Base-by-base conservation (phyloP, 768 basidiomycete genomes). In the Pulveroboletus sp. region DNA sequence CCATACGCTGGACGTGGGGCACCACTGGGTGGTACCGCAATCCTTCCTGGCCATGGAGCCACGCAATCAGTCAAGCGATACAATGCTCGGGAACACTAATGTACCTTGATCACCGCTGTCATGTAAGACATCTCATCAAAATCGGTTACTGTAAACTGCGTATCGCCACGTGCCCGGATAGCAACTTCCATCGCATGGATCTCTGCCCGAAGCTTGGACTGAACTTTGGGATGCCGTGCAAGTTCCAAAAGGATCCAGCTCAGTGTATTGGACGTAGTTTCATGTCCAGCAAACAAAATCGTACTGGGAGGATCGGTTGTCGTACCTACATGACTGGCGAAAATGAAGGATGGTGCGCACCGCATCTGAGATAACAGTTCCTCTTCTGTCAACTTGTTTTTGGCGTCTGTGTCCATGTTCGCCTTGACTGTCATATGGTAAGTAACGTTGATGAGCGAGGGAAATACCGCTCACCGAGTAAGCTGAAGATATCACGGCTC, bases 221-320 rank as follows among this genome's bases (percentile, higher is more conserved):
- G 87, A 3, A 81, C 63, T 17, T 79, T 70, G 0, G 78, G 81
- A 51, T 81, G 68, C 35, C 71, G 75, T 3, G 82, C 76, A 6
- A 92, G 72, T 54, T 84, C 80, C 45, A 83, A 70, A 14, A 41
- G 25, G 19, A 31, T 27, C 45, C 45, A 29, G 27, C 27, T 32
- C n/a, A 84, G 47, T 2, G 76, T 72, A 36, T 74, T 79, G 2
- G 84, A 76, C 41, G 78, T 82, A 2, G 83, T 85, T 60, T 45
- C 45, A 31, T 45, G 36, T 86, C 75, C 76, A 39, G 75, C 76
- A 13, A 79, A 54, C 11, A 77, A 56, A 13, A 78, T 72, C 19
- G 74, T 77, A 19, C 75, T 76, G 23, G n/a, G n/a, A 17, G 16
- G 10, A 42, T 24, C 21, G 13, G 37, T 32, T 34, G 19, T 3